phyloP scores from a whole-genome alignment of 2,329 filamentous ascomycete species.

The Dactylellina parvicollis region DNA sequence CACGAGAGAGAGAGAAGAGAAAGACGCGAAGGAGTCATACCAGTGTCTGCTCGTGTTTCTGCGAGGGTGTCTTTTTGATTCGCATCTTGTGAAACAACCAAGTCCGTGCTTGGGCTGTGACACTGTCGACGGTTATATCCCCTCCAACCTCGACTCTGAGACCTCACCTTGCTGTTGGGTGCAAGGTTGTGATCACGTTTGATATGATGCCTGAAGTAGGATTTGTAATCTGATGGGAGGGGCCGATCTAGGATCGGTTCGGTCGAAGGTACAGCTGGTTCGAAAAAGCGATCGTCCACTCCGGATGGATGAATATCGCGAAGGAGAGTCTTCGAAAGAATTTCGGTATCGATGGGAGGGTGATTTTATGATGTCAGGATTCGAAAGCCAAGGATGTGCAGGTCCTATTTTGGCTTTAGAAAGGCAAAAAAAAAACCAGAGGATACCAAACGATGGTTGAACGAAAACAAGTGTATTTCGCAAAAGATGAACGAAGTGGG shows the following conservation, averaged over 20 bases:
- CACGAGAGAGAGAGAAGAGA: constrained; percentile 56
- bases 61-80: constrained; percentile 68
- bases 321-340: constrained; percentile 15
- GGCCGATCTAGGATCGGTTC: not conserved
- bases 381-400: constrained; percentile 35
- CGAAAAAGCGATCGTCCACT: too few relatives aligned
- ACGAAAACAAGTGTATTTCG: constrained; percentile 11
- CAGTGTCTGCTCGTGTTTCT: constrained; percentile 67
- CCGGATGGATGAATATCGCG: not conserved
- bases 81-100: constrained; percentile 60
- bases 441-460: constrained; percentile 19
- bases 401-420: constrained; percentile 18
- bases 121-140: constrained; percentile 39
- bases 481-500: constrained; percentile 6
- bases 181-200: constrained; percentile 14
- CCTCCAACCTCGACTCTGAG: constrained; percentile 49
- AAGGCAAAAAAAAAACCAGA: constrained; percentile 16
- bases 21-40: constrained; percentile 59
- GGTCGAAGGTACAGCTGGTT: constrained; percentile 27
- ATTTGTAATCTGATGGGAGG: not conserved
- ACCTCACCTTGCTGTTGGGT: constrained; percentile 27
- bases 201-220: constrained; percentile 46
- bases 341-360: constrained; percentile 11
- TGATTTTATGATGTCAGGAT: constrained; percentile 25
- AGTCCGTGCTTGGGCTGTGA: constrained; percentile 51